Evolutionary conservation across 805 yeast species (phyloP), one percentile per base, ranked within the genome.

Genomic region (Henningerozyma blattae): DNA sequence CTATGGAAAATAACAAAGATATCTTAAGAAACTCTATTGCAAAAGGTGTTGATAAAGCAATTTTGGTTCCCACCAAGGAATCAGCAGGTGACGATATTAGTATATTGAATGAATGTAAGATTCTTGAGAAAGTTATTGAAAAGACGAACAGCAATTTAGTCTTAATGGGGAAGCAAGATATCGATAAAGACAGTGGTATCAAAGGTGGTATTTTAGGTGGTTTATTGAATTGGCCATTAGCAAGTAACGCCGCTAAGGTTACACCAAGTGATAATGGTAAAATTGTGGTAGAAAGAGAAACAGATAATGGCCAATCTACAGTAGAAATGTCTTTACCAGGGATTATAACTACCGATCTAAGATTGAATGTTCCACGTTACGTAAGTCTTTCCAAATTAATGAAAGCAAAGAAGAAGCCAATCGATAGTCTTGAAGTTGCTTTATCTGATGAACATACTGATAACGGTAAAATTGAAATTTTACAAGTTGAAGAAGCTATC

Each of bases 151-250:
- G 83, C 27, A 87, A 91, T 59, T 62, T 91, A 54, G 77, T 91
- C 30, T 72, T 91, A 27, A 67, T 91, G 56, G 99, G 99, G 31
- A 91, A 91, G 56, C 98, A 91, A 61, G 85, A 97, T 27, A 87
- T 91, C 47, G 99, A 91, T 59, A 93, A 86, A 47, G 99, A 91
- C 52, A 67, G 84, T 29, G 85, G 84, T 58, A 95, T 87, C 59
- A 87, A 95, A 12, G 98, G 97, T 18, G 97, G 87, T 59, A 85
- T 91, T 76, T 70, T 91, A 35, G 97, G 95, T 2, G 95, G 95
- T 8, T 63, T 89, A 40, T 69, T 89, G 58, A 74, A 77, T 50
- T 89, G 97, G 97, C 93, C 96, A 15, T 96, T 87, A 52, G 95
- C 95, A 22, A 89, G 96, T 22, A 83, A 85, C 52, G 96, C 95